Percentiles rank a stretch among this genome's conserved stretches.
phyloP scores from a whole-genome alignment of 768 basidiomycete species.

The Epithele typhae region DNA sequence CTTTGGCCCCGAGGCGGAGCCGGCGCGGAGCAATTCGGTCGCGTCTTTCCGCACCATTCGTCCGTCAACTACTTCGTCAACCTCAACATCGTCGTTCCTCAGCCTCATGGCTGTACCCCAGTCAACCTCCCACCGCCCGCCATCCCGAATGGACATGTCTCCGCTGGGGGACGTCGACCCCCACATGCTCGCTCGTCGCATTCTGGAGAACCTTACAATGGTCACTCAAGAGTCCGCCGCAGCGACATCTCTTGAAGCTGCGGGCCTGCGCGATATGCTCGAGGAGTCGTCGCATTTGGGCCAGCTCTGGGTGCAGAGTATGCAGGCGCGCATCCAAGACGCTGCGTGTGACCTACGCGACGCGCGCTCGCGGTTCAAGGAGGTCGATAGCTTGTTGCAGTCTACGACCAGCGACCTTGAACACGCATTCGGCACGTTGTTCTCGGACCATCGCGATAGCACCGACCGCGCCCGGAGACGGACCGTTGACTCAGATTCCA shows the following conservation, averaged over 20 bases:
- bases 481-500: conserved; percentile 56
- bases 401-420: conserved; percentile 40
- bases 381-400: conserved; percentile 41
- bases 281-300: conserved; percentile 45
- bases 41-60: conserved; percentile 47
- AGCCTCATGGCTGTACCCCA: conserved; percentile 2
- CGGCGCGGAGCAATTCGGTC: conserved; percentile 46
- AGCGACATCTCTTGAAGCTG: conserved; percentile 31
- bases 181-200: conserved; percentile 34
- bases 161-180: conserved; percentile 32
- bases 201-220: conserved; percentile 51
- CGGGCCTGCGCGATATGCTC: conserved; percentile 41
- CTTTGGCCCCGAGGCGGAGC: conserved; percentile 50
- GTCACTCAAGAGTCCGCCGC: conserved; percentile 35
- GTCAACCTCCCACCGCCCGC: not conserved
- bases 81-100: conserved; percentile 13
- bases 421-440: conserved; percentile 34
- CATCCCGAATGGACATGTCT: not conserved
- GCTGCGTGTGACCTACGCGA: conserved; percentile 44
- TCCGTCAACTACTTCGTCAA: conserved; percentile 42
- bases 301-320: conserved; percentile 42
- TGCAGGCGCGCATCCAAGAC: conserved; percentile 51
- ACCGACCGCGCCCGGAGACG: conserved; percentile 28
- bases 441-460: conserved; percentile 8
- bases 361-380: conserved; percentile 41